Base-by-base conservation (phyloP, 352 stramenopile genomes). In the Elongisporangium prolatum region DNA sequence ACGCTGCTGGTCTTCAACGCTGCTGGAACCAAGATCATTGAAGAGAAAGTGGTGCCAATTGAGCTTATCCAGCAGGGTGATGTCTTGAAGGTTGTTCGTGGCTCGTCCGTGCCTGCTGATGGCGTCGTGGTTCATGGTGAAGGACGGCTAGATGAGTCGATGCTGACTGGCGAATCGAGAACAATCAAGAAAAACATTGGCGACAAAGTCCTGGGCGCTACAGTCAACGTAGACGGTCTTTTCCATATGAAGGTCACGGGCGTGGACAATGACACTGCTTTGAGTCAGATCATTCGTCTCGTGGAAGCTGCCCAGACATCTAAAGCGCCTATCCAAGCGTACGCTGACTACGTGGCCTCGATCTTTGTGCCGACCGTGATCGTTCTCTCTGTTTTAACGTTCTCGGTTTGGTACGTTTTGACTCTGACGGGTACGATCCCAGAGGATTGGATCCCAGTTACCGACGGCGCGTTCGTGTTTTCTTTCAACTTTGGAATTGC, bases 241-340 rank as follows among this genome's bases (percentile, higher is more conserved):
- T 92, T 98, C 56, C 74, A 97, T 57, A 95, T 98, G 74, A 80
- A 84, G 28, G 96, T 98, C 9, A 98, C 93, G 2, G 83, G 86
- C 21, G 80, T 98, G 9, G 96, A 96, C 34, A 88, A 88, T 22
- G 87, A 98, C 61, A 98, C 96, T 13, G 86, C 96, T 14, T 59
- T 99, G 34, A 94, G 96, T 49, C 96, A 99, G 68, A 99, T 99
- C 56, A 97, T 99, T 60, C 84, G 89, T n/a, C 82, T 99, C 14
- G 96, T 99, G 21, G 95, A 99, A 71, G 89, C 98, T 24, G 98
- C 97, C 3, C 98, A 99, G 83, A 95, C 96, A 18, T 94, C 83
- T 20, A 99, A 99, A 71, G 96, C 97, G 22, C 94, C 97, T 21
- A 99, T 99, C 60, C 97, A 99, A 79, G 93, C 91, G 9, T 97